These are phyloP conservation scores for Rhododendron simsii DNA, from an alignment of 148 eudicot species.

Conservation along the genomic window DNA sequence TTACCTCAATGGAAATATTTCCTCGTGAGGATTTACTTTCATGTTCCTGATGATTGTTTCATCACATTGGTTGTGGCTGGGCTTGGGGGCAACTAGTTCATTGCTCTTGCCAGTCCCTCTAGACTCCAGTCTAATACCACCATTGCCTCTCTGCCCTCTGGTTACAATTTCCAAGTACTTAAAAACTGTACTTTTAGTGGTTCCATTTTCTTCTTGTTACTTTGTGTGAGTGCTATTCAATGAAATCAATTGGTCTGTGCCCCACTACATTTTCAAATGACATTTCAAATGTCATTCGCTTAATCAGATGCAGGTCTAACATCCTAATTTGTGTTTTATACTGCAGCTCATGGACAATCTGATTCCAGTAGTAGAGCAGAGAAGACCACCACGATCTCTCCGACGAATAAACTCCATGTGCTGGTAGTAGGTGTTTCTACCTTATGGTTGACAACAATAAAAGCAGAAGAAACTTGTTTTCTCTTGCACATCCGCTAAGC, in stretches of 20 bases:
- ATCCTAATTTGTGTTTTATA: not conserved
- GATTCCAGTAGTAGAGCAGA: constrained; percentile 20
- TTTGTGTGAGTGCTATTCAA: not conserved
- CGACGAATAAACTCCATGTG: constrained; percentile 14
- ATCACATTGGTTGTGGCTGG: not conserved
- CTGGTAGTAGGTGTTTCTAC: not conserved
- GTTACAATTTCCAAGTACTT: not conserved
- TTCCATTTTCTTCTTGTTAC: not conserved
- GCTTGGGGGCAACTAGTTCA: not conserved
- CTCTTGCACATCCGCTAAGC: not conserved
- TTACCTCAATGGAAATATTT: not conserved
- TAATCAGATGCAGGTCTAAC: not conserved
- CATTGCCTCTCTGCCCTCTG: not conserved
- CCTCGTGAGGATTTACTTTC: not conserved
- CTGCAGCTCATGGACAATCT: constrained; percentile 20
- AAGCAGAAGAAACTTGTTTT: not conserved
- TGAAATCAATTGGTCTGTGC: not conserved
- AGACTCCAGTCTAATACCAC: not conserved
- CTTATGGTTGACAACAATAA: not conserved
- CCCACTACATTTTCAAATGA: not conserved
- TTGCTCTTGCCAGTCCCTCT: not conserved
- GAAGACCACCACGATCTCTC: constrained; percentile 18
- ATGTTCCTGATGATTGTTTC: not conserved
- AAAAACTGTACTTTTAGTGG: not conserved
- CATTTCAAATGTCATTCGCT: not conserved